Percentiles rank a stretch among this genome's conserved stretches.
These are phyloP conservation scores for Zymoseptoria crescenta DNA, from an alignment of 2,329 filamentous ascomycete species.

Conservation along the genomic window DNA sequence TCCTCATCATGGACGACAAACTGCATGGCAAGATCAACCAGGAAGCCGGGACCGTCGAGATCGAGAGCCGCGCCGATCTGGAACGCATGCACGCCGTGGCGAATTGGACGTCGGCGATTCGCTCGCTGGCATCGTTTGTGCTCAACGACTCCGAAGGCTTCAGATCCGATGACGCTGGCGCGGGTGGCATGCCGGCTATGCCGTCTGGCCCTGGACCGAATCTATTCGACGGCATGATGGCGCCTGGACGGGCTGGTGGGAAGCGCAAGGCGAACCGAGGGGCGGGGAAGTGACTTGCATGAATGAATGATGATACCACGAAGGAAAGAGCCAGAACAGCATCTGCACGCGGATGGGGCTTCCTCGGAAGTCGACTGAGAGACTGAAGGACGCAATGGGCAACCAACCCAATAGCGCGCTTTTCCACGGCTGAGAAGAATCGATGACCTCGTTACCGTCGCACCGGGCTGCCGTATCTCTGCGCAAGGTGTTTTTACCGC, in stretches of 20 bases:
- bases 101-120: constrained; percentile 64
- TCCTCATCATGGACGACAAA: constrained; percentile 83
- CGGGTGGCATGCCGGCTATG: constrained; percentile 6
- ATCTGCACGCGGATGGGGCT: neutral
- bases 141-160: constrained; percentile 74
- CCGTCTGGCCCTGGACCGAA: constrained; percentile 7
- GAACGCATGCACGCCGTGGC: constrained; percentile 67
- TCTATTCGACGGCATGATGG: constrained; percentile 7
- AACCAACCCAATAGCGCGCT: neutral
- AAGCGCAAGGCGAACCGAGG: constrained; percentile 24
- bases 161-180: constrained; percentile 37
- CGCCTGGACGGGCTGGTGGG: constrained; percentile 18
- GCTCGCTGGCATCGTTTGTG: constrained; percentile 60
- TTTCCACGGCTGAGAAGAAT: neutral
- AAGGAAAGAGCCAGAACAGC: neutral
- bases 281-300: constrained; percentile 25
- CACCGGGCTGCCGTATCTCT: constrained; percentile 7
- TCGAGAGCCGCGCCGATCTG: constrained; percentile 64
- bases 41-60: constrained; percentile 72
- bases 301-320: neutral
- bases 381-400: neutral
- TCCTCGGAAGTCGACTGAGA: neutral
- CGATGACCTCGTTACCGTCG: constrained; percentile 7
- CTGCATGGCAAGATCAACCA: constrained; percentile 86
- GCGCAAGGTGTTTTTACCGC: constrained; percentile 8